Evolutionary conservation across 371 early-diverging fungal species (phyloP).

Genomic region (Mortierella polycephala): DNA sequence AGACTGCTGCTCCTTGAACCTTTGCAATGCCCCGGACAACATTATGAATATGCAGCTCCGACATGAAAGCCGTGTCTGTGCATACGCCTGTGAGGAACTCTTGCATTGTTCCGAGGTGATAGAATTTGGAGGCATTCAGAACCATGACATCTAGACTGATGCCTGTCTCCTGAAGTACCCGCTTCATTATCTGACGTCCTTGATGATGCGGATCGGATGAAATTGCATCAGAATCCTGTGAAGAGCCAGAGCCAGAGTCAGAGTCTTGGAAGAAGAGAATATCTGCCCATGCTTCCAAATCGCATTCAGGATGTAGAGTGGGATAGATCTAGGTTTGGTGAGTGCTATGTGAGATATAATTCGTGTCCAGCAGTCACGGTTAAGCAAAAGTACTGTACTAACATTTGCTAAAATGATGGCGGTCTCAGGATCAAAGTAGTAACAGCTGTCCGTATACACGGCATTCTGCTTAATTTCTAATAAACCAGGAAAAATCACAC

Average conservation of each 20-base stretch:
- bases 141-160: slow-evolving; percentile 45
- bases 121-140: slow-evolving; percentile 56
- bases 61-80: slow-evolving; percentile 34
- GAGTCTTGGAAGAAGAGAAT: slow-evolving; percentile 37
- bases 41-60: slow-evolving; percentile 32
- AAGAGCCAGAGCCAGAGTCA: neutral
- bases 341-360: too few species aligned
- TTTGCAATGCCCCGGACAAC: slow-evolving; percentile 1
- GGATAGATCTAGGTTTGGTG: slow-evolving; percentile 18
- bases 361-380: neutral
- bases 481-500: slow-evolving; percentile 7
- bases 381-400: slow-evolving; percentile 4
- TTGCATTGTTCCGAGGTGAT: slow-evolving; percentile 55
- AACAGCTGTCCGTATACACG: slow-evolving; percentile 56
- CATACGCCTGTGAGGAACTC: slow-evolving; percentile 44
- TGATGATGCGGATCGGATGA: slow-evolving; percentile 4
- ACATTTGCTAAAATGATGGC: slow-evolving; percentile 39
- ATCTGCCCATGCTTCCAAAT: slow-evolving; percentile 57
- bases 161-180: slow-evolving; percentile 18
- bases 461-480: slow-evolving; percentile 1
- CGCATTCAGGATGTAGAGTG: slow-evolving; percentile 27
- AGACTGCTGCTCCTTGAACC: neutral
- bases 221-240: neutral
- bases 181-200: slow-evolving; percentile 13
- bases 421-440: slow-evolving; percentile 55